Evolutionary conservation across 495 filamentous ascomycete species (phyloP).

Genomic region (Aspergillus steynii): DNA sequence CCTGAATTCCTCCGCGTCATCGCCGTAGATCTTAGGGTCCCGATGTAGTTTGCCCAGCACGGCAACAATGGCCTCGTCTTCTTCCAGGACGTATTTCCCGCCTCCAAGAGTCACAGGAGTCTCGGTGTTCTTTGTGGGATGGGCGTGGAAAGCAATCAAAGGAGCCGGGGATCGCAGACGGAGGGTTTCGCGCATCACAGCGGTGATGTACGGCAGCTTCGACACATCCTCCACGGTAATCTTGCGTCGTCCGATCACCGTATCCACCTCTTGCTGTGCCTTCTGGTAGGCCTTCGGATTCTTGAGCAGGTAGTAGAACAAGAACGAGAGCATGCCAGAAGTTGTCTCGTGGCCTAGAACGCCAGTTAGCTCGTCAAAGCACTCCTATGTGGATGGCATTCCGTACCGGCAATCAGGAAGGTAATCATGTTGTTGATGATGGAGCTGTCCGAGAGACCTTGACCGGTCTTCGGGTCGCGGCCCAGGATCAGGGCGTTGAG

Average conservation of each 20-base stretch:
- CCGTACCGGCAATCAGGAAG: conserved; percentile 59
- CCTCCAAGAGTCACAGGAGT: conserved; percentile 50
- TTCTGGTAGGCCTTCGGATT: conserved; percentile 58
- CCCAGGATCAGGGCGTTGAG: conserved; percentile 70
- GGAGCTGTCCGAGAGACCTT: conserved; percentile 57
- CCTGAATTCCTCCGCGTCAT: conserved; percentile 60
- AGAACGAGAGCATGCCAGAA: conserved; percentile 54
- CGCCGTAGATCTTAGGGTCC: conserved; percentile 66
- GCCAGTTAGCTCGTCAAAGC: conserved; percentile 13
- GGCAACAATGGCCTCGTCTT: conserved; percentile 56
- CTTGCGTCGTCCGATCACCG: conserved; percentile 61
- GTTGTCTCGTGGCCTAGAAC: conserved; percentile 70
- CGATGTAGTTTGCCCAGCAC: conserved; percentile 60
- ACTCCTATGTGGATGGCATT: background rate
- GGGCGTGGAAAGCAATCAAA: conserved; percentile 41
- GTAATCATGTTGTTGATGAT: conserved; percentile 73
- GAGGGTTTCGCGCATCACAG: conserved; percentile 68
- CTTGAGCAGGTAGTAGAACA: conserved; percentile 61
- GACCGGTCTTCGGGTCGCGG: conserved; percentile 65
- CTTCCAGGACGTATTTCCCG: conserved; percentile 62
- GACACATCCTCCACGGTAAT: conserved; percentile 67
- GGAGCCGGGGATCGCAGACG: conserved; percentile 64
- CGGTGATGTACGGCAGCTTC: conserved; percentile 66
- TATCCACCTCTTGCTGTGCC: conserved; percentile 67
- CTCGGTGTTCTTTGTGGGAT: conserved; percentile 49